These are phyloP conservation scores for Tetradesmus lagerheimii DNA, from an alignment of 139 green algal species.

Conservation along the genomic window DNA sequence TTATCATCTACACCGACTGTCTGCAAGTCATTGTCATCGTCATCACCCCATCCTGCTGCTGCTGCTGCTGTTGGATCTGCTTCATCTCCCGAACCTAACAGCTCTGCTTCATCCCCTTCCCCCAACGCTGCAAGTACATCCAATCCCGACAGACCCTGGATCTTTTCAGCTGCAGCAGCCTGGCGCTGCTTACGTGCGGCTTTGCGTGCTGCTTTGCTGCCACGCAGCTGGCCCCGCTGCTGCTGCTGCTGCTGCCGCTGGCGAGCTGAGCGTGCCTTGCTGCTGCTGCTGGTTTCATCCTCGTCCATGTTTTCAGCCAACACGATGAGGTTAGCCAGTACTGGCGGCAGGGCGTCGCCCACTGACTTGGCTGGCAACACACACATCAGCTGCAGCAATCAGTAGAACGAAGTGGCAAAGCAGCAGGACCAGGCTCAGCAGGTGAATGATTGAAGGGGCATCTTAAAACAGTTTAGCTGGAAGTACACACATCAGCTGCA, in stretches of 20 bases:
- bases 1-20: background rate
- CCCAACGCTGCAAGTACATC: background rate
- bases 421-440: too few species aligned
- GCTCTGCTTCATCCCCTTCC: background rate
- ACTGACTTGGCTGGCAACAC: constrained; percentile 74
- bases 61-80: background rate
- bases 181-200: background rate
- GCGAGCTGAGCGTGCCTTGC: background rate
- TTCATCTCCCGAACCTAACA: background rate
- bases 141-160: background rate
- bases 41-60: background rate
- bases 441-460: too few species aligned
- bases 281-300: background rate
- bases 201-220: constrained; percentile 13
- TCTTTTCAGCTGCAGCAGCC: background rate
- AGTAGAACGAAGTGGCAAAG: too few species aligned
- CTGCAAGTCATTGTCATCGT: background rate
- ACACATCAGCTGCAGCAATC: constrained; percentile 65
- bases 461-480: too few species aligned
- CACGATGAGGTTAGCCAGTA: constrained; percentile 58
- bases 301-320: constrained; percentile 52
- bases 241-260: background rate
- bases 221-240: background rate
- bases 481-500: too few species aligned
- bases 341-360: constrained; percentile 55